Base-by-base conservation (phyloP, 1,284 basidiomycete genomes). In the Volvariella surrecta region DNA sequence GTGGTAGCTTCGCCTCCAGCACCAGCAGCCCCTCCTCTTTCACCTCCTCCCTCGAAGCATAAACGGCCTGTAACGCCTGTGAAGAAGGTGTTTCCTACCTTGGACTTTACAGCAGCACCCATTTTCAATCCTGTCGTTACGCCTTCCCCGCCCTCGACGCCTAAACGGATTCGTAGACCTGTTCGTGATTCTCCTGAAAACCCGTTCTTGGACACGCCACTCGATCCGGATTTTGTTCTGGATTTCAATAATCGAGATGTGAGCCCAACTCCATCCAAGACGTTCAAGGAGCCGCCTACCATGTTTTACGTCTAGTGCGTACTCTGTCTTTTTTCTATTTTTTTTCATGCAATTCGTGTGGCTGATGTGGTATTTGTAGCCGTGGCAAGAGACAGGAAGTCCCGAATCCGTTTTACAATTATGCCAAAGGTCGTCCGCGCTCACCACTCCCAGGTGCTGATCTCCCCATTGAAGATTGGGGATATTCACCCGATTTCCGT, bases 281-380 rank as follows among this genome's bases (percentile, higher is more conserved):
- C 20, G 37, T 32, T 15, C 35, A 42, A 58, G n/a, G 74, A 78
- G 53, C 66, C 64, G 48, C 73, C 73, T 0, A 74, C 65, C 7
- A 54, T 79, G 17, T 67, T 69, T 37, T 76, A 73, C 52, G 74
- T 80, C 45, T 79, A 76, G 76, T 79, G 56, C 45, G 76, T 71
- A n/a, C n/a, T 37, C 41, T n/a, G n/a, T n/a, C n/a, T n/a, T n/a
- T n/a, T n/a, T 46, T 37, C 17, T 31, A 37, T 44, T 21, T 15
- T 37, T 44, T 17, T 21, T 19, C 7, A 16, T 32, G 19, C 30
- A 4, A 11, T 20, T 32, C n/a, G n/a, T 39, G 37, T 22, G 40
- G 13, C 24, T 28, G 8, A 37, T 40, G 40, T 20, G 32, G 42
- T 9, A 41, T 49, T 38, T 18, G 34, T 45, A 79, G 76, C 62